Percentiles rank a stretch among this genome's conserved stretches.
Conservation (phyloP, 2,329 filamentous ascomycete species). For the Nigrospora oryzae region DNA sequence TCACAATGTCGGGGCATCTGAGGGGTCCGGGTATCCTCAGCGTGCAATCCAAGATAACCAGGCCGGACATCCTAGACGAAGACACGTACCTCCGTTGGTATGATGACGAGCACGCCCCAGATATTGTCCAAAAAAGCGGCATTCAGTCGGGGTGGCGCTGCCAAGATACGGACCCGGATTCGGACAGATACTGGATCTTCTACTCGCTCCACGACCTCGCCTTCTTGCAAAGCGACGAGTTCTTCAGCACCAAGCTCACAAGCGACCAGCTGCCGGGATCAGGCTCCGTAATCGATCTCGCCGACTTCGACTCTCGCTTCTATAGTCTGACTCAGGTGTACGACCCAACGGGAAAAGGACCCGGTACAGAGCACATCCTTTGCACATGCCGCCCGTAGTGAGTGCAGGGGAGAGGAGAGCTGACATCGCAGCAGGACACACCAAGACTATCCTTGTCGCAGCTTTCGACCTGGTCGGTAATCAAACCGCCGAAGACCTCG, state of each 20-base stretch:
- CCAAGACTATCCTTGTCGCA: conserved; percentile 8
- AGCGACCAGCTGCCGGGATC: conserved; percentile 17
- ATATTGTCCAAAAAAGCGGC: conserved; percentile 22
- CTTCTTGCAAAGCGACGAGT: conserved; percentile 23
- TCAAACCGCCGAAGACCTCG: conserved; percentile 10
- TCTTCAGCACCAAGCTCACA: conserved; percentile 21
- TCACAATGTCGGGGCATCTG: not conserved
- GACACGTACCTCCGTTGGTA: conserved; percentile 25
- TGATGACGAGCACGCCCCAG: conserved; percentile 27
- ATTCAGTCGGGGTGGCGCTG: conserved; percentile 24
- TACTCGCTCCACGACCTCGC: conserved; percentile 25
- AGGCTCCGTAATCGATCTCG: conserved; percentile 12
- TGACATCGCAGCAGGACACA: conserved; percentile 5
- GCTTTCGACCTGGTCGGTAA: conserved; percentile 5
- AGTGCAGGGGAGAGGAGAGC: not conserved
- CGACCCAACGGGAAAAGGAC: conserved; percentile 12
- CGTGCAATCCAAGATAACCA: conserved; percentile 18
- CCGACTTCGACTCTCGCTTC: conserved; percentile 11
- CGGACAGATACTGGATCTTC: conserved; percentile 23
- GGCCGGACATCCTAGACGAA: conserved; percentile 18
- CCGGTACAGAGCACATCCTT: conserved; percentile 5
- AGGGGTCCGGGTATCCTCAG: conserved; percentile 20
- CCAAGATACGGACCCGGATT: conserved; percentile 15
- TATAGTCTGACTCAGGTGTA: conserved; percentile 13
- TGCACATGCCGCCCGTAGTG: not conserved